Percentiles rank a stretch among this genome's conserved stretches.
These are phyloP conservation scores for Amborella trichopoda DNA, from an alignment of 164 flowering plant species.

Conservation along the genomic window DNA sequence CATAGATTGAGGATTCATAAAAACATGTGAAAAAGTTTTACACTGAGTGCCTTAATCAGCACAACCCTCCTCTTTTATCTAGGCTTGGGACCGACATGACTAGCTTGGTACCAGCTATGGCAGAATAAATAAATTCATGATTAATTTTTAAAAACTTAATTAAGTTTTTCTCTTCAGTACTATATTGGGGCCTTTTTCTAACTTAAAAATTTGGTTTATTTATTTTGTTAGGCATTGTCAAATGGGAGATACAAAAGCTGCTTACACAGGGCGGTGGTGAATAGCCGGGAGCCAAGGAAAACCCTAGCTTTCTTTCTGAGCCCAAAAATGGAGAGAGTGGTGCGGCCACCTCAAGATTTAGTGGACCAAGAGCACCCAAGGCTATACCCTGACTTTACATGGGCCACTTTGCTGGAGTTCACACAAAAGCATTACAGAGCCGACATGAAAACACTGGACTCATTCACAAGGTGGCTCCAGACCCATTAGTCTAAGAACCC, in stretches of 20 bases:
- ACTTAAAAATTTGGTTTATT: no score
- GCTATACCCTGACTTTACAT: slow-evolving; percentile 71
- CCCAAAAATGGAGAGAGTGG: slow-evolving; percentile 56
- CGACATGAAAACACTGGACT: slow-evolving; percentile 58
- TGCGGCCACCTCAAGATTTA: slow-evolving; percentile 50
- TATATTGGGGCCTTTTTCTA: no score
- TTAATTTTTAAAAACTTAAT: no score
- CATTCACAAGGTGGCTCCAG: slow-evolving; percentile 56
- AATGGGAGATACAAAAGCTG: slow-evolving; percentile 72
- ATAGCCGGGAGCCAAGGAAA: slow-evolving; percentile 46
- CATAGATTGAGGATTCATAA: no score
- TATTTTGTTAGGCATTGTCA: slow-evolving; percentile 49
- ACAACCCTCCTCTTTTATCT: no score
- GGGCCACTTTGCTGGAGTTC: slow-evolving; percentile 56
- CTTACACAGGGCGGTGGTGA: slow-evolving; percentile 83
- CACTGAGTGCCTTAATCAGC: no score
- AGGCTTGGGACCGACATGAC: no score
- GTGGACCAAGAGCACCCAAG: slow-evolving; percentile 39
- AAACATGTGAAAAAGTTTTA: no score
- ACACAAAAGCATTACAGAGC: slow-evolving; percentile 85
- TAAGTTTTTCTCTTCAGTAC: no score
- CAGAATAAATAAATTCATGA: no score
- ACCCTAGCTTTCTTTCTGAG: slow-evolving; percentile 77
- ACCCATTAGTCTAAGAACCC: no score
- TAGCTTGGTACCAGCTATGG: no score